Evolutionary conservation across 768 basidiomycete species (phyloP).

Genomic region (Mycena venus): DNA sequence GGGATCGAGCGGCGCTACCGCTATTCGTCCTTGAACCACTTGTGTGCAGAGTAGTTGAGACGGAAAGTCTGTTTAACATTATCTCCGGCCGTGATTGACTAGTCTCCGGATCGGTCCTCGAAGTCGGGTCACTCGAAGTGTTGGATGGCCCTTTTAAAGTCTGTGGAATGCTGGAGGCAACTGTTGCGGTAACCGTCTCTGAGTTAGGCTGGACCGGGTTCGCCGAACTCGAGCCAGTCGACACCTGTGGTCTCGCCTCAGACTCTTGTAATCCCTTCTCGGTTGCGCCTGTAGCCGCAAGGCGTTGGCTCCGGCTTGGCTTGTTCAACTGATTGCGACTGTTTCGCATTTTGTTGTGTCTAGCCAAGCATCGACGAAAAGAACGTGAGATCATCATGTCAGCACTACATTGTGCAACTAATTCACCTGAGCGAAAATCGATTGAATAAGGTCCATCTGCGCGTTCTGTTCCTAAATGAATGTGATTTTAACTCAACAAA

Average conservation of each 20-base stretch:
- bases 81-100: background rate
- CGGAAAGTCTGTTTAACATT: background rate
- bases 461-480: constrained; percentile 1
- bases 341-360: background rate
- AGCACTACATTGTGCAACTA: background rate
- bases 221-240: too few relatives aligned
- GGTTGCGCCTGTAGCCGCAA: background rate
- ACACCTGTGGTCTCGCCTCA: background rate
- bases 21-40: too few relatives aligned
- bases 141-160: too few relatives aligned
- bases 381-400: background rate
- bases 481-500: background rate
- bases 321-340: background rate
- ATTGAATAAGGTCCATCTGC: background rate
- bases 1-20: background rate
- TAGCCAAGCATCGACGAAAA: background rate
- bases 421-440: background rate
- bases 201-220: too few relatives aligned
- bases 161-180: too few relatives aligned
- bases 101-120: background rate
- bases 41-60: background rate
- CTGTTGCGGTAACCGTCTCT: too few relatives aligned
- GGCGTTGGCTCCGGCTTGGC: too few relatives aligned
- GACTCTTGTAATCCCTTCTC: background rate
- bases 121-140: too few relatives aligned